A percentile compares a stretch with the other conserved stretches of the same genome.
Conservation (phyloP, 139 green algal genomes). For the Edaphochlamys debaryana region DNA sequence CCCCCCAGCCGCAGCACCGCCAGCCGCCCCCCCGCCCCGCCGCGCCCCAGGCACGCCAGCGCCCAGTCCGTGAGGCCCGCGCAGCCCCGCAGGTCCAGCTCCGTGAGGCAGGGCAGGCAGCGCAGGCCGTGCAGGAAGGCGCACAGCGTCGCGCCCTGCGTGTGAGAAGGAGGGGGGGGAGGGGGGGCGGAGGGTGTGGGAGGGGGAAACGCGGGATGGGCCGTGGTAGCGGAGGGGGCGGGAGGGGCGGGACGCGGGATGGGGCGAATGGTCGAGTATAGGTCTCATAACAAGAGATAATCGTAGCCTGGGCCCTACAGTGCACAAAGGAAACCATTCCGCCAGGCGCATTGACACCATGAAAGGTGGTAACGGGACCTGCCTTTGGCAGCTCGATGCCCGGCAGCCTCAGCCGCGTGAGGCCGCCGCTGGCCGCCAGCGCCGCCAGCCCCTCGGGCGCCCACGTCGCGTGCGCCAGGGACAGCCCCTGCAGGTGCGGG, state of each 20-base stretch:
- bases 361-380: no score
- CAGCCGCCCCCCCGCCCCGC: background rate
- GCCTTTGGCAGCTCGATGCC: slow-evolving; percentile 6
- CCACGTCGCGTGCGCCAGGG: background rate
- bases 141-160: slow-evolving; percentile 18
- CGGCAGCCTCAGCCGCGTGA: slow-evolving; percentile 5
- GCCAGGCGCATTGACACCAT: background rate
- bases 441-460: background rate
- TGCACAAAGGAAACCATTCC: background rate
- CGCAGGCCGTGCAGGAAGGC: slow-evolving; percentile 18
- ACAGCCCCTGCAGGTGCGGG: background rate
- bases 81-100: slow-evolving; percentile 28
- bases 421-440: background rate
- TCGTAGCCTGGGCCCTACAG: no score
- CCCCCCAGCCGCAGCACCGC: background rate
- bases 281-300: no score
- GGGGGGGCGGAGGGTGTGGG: background rate
- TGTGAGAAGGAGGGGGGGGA: background rate
- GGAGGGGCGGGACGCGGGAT: no score
- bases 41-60: slow-evolving; percentile 2
- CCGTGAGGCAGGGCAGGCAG: background rate
- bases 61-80: slow-evolving; percentile 7
- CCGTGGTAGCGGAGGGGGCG: no score
- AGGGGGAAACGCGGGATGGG: background rate
- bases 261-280: no score